Evolutionary conservation across 495 filamentous ascomycete genomes (phyloP), one percentile per base, ranked within the genome.

Genomic region (Xylaria castorea): DNA sequence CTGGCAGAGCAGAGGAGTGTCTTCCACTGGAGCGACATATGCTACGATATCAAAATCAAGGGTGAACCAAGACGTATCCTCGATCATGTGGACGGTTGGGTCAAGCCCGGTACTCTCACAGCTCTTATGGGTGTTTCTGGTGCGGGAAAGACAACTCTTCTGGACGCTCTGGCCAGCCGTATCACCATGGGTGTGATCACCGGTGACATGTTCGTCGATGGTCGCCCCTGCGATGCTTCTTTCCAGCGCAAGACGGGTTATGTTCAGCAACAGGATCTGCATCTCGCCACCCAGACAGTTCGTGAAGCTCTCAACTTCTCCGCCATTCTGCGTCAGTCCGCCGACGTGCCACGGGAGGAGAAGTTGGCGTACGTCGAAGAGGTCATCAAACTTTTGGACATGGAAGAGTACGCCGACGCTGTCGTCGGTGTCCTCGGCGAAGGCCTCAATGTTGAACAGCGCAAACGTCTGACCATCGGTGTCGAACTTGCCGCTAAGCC

Each of bases 191-290:
- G 94, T 74, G 91, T 97, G 14, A 91, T 97, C 63, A 91, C 88
- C 22, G 94, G 94, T 32, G 90, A 95, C 66, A 94, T 95, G 90
- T 83, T 95, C 3, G 92, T 97, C 6, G 92, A 97, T 75, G 94
- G 93, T 2, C 86, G 85, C 32, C 90, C 86, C 51, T 87, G 92
- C 22, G 93, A 97, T 77, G 84, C 87, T 22, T 93, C 92, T 0
- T 97, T 97, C 87, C 94, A 96, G 78, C 91, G 94, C 44, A 96
- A 96, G 84, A 97, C 94, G 3, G 95, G 95, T 34, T 98, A 97
- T 75, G 95, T 96, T 25, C 94, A 98, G 76, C 95, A 98, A 80
- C 94, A 97, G 81, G 95, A 98, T 88, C 87, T 98, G 11, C 95
- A 97, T 80, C 86, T 97, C 32, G 86, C 91, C 46, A 97, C 94